A percentile compares a stretch with the other conserved stretches of the same genome.
These are phyloP conservation scores for Spinellus fusiger DNA, from an alignment of 192 early-diverging fungal species.

Conservation along the genomic window DNA sequence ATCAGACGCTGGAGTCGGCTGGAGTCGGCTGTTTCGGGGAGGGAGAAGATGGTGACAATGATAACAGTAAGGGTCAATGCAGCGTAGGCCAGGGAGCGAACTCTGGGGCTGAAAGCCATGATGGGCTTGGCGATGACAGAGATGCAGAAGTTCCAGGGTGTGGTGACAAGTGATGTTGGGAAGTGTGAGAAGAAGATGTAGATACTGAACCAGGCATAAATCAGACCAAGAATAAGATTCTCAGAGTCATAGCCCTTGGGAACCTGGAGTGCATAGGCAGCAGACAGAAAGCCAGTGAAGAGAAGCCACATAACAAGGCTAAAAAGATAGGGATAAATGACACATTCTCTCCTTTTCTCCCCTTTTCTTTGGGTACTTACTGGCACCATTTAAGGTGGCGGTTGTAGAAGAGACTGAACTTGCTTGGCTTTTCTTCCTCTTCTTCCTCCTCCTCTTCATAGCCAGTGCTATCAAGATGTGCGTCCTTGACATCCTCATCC, in stretches of 20 bases:
- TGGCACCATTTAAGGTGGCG: not conserved
- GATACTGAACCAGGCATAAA: constrained; percentile 17
- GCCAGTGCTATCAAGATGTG: not conserved
- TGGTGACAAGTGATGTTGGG: constrained; percentile 1
- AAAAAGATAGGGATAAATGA: not conserved
- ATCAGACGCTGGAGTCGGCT: constrained; percentile 69
- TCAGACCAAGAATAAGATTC: constrained; percentile 23
- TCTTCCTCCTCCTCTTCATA: not conserved
- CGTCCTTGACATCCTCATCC: not conserved
- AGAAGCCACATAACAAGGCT: constrained; percentile 18
- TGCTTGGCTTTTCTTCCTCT: not conserved
- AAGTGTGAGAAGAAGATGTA: constrained; percentile 19
- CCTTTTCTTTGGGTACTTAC: not conserved
- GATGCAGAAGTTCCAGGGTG: constrained; percentile 3
- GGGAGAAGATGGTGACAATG: constrained; percentile 47
- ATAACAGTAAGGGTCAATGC: constrained; percentile 36
- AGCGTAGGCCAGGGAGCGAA: constrained; percentile 5
- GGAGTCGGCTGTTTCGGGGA: constrained; percentile 41
- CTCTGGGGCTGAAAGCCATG: not conserved
- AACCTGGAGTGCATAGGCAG: constrained; percentile 20
- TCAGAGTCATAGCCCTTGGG: constrained; percentile 26
- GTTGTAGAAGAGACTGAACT: not conserved
- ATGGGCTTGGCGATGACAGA: not conserved
- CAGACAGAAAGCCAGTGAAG: constrained; percentile 21
- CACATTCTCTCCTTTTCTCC: not conserved